Evolutionary conservation across 208 protist species (phyloP).

Genomic region (Trypanosoma cruzi): DNA sequence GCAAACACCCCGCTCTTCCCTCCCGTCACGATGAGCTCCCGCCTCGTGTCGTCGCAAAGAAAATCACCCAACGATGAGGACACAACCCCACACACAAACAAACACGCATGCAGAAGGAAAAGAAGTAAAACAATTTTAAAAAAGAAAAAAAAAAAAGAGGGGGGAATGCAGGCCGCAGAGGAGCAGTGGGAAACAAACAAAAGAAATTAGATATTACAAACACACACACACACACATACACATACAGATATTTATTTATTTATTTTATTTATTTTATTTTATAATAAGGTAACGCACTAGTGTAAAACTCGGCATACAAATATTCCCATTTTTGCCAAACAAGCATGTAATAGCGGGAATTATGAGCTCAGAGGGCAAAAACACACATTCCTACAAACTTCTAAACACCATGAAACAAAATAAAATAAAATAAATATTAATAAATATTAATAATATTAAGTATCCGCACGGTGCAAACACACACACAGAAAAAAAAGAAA

Average conservation of each 20-base stretch:
- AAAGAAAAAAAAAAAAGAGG: background rate
- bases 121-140: background rate
- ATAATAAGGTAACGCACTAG: too few relatives aligned
- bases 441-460: conserved; percentile 15
- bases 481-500: conserved; percentile 3
- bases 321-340: too few relatives aligned
- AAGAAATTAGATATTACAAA: background rate
- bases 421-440: conserved; percentile 7
- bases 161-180: background rate
- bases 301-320: too few relatives aligned
- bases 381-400: background rate
- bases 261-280: too few relatives aligned
- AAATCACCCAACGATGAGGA: background rate
- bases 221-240: background rate
- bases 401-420: background rate
- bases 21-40: background rate
- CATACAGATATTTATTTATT: too few relatives aligned
- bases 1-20: background rate
- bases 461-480: conserved; percentile 11
- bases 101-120: background rate
- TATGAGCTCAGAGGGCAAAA: background rate
- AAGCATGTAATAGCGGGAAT: background rate
- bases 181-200: background rate
- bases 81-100: background rate
- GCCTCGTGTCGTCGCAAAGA: background rate